Percentiles rank a stretch among this genome's conserved stretches.
Conservation (phyloP, 768 basidiomycete species). For the Xerocomellus chrysenteron region DNA sequence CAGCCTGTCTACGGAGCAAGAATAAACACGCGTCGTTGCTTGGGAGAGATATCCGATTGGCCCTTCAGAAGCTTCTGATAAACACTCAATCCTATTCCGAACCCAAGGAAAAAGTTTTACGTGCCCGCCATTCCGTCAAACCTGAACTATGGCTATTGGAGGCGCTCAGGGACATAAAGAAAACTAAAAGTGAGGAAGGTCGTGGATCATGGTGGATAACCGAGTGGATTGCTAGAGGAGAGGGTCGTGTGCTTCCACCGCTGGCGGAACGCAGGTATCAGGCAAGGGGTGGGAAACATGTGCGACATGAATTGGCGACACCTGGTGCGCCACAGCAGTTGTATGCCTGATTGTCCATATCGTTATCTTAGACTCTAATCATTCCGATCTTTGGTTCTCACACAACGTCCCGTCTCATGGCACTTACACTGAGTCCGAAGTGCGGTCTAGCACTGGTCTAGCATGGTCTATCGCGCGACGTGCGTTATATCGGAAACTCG, state of each 20-base stretch:
- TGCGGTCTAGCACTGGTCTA: background rate
- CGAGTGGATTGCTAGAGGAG: slow-evolving; percentile 25
- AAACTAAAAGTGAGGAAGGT: slow-evolving; percentile 30
- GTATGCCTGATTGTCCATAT: slow-evolving; percentile 4
- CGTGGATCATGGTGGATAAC: slow-evolving; percentile 29
- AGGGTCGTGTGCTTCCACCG: slow-evolving; percentile 20
- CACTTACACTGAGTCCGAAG: background rate
- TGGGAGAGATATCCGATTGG: slow-evolving; percentile 42
- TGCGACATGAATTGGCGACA: background rate
- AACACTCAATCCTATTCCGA: slow-evolving; percentile 16
- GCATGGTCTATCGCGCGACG: background rate
- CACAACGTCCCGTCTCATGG: background rate
- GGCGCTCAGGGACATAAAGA: slow-evolving; percentile 37
- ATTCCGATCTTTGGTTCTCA: background rate
- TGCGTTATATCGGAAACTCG: slow-evolving; percentile 2
- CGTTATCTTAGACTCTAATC: slow-evolving; percentile 4
- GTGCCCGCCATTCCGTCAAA: slow-evolving; percentile 30
- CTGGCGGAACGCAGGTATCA: slow-evolving; percentile 17
- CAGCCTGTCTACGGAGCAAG: slow-evolving; percentile 51
- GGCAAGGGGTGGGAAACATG: slow-evolving; percentile 5
- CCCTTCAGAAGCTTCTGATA: slow-evolving; percentile 36
- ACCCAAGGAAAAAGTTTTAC: slow-evolving; percentile 19
- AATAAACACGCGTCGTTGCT: slow-evolving; percentile 40
- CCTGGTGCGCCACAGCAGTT: slow-evolving; percentile 1
- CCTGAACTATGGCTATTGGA: slow-evolving; percentile 39